Base-by-base conservation (phyloP, 495 filamentous ascomycete genomes). In the Penicillium bovifimosum region DNA sequence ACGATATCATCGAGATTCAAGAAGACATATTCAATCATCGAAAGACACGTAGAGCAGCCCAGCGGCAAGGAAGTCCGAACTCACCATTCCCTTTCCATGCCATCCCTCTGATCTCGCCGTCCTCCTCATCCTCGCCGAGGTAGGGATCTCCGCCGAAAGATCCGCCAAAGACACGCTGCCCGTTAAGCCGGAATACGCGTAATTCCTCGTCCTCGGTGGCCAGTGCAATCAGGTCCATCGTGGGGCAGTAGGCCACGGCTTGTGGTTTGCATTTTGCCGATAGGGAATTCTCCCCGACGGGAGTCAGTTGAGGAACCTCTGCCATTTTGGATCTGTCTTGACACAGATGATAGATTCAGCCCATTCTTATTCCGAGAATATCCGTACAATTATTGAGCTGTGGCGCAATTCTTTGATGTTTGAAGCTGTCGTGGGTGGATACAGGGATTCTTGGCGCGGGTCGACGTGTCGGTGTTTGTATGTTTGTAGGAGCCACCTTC, bases 61-160 rank as follows among this genome's bases (percentile, higher is more conserved):
- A 29, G 4, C 4, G 9, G 14, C 41, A 41, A 44, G 24, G 27
- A 24, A 41, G 53, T 45, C 9, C 13, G 13, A 33, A 62, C 73
- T 52, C 69, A 87, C 90, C 91, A 67, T 93, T 86, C 41, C 77
- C 79, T 67, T 92, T 93, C 91, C 90, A 95, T 45, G 66, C 70
- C 38, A 91, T 56, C 41, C 68, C 75, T 41, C 77, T 69, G 28
- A 82, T 76, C 54, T 76, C 76, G n/a, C 77, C 77, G 31, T 66
- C 71, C 32, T 65, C 68, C 51, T 82, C 79, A 33, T 77, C 61
- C 71, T 74, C 70, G 63, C 71, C 73, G 3, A 74, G 53, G 47
- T 74, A 65, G 61, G 76, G 61, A 75, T 79, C 64, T 69, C 70
- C 69, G 10, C 65, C 64, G 48, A 74, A 73, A 1, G 71, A 74